phyloP scores from a whole-genome alignment of 2,329 filamentous ascomycete species.

The Magnaporthales sp. region DNA sequence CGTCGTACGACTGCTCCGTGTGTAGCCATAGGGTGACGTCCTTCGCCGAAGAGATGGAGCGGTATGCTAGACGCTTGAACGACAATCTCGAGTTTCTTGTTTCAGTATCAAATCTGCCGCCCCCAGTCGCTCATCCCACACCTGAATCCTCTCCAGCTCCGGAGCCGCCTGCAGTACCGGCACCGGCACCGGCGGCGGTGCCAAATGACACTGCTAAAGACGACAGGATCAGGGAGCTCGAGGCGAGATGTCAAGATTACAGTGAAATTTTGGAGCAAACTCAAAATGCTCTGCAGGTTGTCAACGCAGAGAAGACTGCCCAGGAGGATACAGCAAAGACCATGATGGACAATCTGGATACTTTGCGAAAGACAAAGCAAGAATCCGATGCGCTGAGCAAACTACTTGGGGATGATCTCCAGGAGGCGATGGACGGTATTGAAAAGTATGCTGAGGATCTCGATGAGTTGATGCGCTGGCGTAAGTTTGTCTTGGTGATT shows the following conservation, averaged over 20 bases:
- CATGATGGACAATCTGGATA: neutral
- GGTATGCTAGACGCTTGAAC: neutral
- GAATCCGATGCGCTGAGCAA: neutral
- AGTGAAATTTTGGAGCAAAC: constrained; percentile 4
- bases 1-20: constrained; percentile 1
- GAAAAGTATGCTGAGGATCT: constrained; percentile 7
- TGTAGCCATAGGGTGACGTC: neutral
- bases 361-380: neutral
- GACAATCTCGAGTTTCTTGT: neutral
- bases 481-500: neutral
- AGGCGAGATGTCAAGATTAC: constrained; percentile 3
- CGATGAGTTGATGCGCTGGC: constrained; percentile 5
- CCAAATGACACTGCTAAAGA: constrained; percentile 1
- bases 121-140: neutral
- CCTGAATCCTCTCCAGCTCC: neutral
- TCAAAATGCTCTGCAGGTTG: neutral
- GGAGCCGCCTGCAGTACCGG: neutral
- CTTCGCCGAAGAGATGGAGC: constrained; percentile 7
- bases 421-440: neutral
- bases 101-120: neutral
- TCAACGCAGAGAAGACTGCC: neutral
- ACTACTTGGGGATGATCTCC: constrained; percentile 2
- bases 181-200: neutral
- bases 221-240: constrained; percentile 4
- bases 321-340: neutral